Percentiles rank a stretch among this genome's conserved stretches.
Conservation (phyloP, 768 basidiomycete species). For the Podaxis sp. region DNA sequence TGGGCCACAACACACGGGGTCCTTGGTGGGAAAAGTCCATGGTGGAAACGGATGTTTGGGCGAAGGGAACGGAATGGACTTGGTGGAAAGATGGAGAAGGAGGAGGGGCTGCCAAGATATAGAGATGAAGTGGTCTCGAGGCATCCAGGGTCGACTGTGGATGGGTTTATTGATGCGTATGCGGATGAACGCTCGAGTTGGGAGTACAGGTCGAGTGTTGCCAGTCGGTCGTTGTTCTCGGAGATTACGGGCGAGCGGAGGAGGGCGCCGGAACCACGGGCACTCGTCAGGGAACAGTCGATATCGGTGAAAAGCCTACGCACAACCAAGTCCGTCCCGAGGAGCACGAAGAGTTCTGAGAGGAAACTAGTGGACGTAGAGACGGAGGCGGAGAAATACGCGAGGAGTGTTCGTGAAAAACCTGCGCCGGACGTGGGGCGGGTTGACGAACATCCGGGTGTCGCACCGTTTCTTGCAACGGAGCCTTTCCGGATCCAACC, state of each 20-base stretch:
- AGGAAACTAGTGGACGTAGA: neutral
- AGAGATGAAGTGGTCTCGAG: constrained; percentile 14
- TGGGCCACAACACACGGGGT: constrained; percentile 62
- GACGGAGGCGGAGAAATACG: constrained; percentile 62
- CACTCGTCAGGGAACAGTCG: constrained; percentile 50
- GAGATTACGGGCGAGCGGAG: constrained; percentile 62
- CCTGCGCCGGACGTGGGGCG: neutral
- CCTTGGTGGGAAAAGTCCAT: constrained; percentile 38
- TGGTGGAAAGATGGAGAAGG: constrained; percentile 19
- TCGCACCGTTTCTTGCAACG: constrained; percentile 16
- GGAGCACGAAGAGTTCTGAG: neutral
- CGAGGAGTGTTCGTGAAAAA: constrained; percentile 34
- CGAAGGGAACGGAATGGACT: constrained; percentile 55
- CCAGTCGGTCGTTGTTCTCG: constrained; percentile 51
- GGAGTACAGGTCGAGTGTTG: neutral
- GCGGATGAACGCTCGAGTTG: constrained; percentile 22
- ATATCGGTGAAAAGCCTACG: constrained; percentile 14
- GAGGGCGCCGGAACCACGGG: constrained; percentile 64
- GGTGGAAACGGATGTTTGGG: constrained; percentile 54
- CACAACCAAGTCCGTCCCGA: neutral
- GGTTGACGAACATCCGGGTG: neutral
- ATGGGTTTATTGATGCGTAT: constrained; percentile 49
- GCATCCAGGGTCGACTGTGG: constrained; percentile 43
- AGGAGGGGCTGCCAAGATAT: constrained; percentile 17
- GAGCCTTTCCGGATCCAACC: constrained; percentile 36